Conservation (phyloP, 2,329 filamentous ascomycete genomes). For the Fusarium marasasianum region DNA sequence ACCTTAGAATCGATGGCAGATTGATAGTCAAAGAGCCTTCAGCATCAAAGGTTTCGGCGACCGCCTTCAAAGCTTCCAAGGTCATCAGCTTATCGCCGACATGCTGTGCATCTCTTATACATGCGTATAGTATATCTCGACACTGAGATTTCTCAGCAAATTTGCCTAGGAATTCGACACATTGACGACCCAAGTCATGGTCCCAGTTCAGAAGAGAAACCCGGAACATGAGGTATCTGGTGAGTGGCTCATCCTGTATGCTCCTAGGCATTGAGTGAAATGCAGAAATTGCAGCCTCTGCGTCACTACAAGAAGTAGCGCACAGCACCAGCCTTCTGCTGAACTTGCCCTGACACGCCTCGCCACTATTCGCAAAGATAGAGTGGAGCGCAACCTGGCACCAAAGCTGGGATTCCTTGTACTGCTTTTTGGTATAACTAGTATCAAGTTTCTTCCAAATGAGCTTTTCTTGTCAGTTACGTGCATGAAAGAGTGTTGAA, state of each 20-base stretch:
- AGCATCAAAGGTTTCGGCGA: conserved; percentile 42
- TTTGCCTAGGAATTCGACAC: conserved; percentile 69
- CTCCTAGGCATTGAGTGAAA: conserved; percentile 68
- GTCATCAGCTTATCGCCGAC: conserved; percentile 69
- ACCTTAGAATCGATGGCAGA: conserved; percentile 55
- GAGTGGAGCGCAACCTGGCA: conserved; percentile 74
- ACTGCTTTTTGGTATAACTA: conserved; percentile 61
- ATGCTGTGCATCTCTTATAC: conserved; percentile 78
- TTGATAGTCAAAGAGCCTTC: conserved; percentile 39
- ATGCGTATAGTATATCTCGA: conserved; percentile 78
- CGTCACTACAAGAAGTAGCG: conserved; percentile 60
- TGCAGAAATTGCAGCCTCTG: conserved; percentile 42
- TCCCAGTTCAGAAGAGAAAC: conserved; percentile 70
- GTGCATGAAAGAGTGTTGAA: not conserved
- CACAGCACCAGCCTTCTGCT: conserved; percentile 78
- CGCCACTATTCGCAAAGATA: conserved; percentile 72
- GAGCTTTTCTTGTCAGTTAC: conserved; percentile 60
- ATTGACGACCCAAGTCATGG: conserved; percentile 66
- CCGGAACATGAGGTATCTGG: conserved; percentile 80
- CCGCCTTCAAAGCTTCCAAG: conserved; percentile 48
- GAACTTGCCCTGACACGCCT: conserved; percentile 74
- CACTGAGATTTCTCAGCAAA: conserved; percentile 57
- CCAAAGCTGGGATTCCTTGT: conserved; percentile 71
- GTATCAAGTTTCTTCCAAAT: conserved; percentile 83
- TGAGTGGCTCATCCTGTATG: conserved; percentile 69